Percentiles rank a stretch among this genome's conserved stretches.
phyloP scores from a whole-genome alignment of 1,284 basidiomycete genomes.

The Rhodotorula glutinis region DNA sequence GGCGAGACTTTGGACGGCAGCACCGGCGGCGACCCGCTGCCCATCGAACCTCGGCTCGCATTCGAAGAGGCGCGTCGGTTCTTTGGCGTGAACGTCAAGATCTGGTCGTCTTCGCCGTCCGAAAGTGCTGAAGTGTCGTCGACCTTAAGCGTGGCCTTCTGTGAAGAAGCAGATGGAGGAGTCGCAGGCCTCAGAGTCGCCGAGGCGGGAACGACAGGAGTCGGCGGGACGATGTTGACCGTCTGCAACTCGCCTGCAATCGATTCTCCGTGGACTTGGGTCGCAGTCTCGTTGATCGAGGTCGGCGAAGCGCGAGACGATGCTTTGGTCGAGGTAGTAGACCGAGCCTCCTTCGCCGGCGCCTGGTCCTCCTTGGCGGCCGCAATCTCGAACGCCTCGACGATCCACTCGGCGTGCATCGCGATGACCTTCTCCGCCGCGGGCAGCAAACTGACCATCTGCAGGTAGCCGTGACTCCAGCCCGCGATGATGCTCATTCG shows the following conservation, averaged over 20 bases:
- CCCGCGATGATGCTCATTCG: constrained; percentile 62
- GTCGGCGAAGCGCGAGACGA: too few species aligned
- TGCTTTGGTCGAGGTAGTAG: neutral
- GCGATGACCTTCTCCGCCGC: constrained; percentile 78
- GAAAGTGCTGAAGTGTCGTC: neutral
- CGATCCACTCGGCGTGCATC: constrained; percentile 91
- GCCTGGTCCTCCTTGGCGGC: neutral
- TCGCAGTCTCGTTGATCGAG: too few species aligned
- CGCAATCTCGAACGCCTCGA: constrained; percentile 62
- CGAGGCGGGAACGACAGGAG: neutral
- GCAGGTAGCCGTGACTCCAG: constrained; percentile 73
- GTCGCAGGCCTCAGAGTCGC: neutral
- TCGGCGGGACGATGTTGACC: constrained; percentile 10
- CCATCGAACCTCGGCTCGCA: constrained; percentile 19
- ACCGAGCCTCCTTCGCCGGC: too few species aligned
- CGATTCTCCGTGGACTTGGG: too few species aligned
- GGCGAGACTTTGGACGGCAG: neutral
- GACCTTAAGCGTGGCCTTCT: neutral
- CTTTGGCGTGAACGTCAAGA: constrained; percentile 44
- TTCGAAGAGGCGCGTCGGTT: constrained; percentile 29
- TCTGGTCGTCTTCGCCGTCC: constrained; percentile 32
- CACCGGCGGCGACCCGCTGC: neutral
- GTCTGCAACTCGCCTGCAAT: neutral
- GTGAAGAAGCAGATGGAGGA: neutral
- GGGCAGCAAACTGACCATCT: constrained; percentile 81